Evolutionary conservation across 2,329 filamentous ascomycete genomes (phyloP), one percentile per base, ranked within the genome.

Genomic region (Aspergillus fructus): DNA sequence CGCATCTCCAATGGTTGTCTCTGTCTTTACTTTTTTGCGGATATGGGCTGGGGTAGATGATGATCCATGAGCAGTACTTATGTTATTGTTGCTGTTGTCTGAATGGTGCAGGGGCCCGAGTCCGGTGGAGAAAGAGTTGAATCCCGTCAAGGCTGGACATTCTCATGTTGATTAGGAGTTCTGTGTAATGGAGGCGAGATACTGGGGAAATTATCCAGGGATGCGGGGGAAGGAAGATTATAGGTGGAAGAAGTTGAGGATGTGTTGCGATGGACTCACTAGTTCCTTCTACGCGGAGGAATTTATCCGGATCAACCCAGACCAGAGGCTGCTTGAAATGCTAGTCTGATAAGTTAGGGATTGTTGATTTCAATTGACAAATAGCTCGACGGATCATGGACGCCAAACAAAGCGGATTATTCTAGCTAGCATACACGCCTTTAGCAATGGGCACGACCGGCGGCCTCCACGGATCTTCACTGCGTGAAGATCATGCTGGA

Each of bases 241-340:
- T 60, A 62, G 60, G 60, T 62, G 60, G 60, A 62, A 61, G 56
- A 58, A 59, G 53, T 59, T 52, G 19, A 27, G 19, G 42, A 58
- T 50, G 41, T 47, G 39, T 51, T 39, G 58, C 41, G n/a, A 39
- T 30, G 27, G 23, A 37, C 21, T 51, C 12, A 23, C 42, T 52
- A 49, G 33, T 51, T 34, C 34, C 34, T 53, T 21, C 12, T 58
- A 43, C 39, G 54, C 39, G 45, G 49, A 40, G 30, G 15, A 58
- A 57, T 59, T 62, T 60, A 34, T 62, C 60, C 58, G 52, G 43
- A 48, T 55, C 41, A 33, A 37, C 49, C 17, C 13, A 34, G 45
- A 24, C 21, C 21, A 21, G 21, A 21, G 21, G 21, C 23, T 42
- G 47, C 15, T 21, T 9, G 42, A 30, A 49, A 30, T 7, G 45